Evolutionary conservation across 257 asterid species (phyloP), one percentile per base, ranked within the genome.

Genomic region (Coffea eugenioides): DNA sequence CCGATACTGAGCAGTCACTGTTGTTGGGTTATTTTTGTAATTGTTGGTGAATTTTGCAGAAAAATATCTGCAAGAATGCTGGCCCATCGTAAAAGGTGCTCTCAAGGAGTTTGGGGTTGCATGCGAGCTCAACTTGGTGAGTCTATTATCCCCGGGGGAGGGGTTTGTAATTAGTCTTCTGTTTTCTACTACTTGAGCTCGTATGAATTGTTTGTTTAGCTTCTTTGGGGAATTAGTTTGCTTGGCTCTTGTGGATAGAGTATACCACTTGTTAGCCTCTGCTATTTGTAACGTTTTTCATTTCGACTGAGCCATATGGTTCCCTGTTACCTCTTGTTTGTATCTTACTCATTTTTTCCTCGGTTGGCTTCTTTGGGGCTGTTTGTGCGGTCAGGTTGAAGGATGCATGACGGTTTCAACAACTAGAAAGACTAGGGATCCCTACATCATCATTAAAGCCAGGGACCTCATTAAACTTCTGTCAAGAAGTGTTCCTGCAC

Each of bases 401-500:
- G 98, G 98, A 62, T 85, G 91, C 88, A 95, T 95, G 98, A 88
- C 95, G 25, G 98, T 93, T 80, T 87, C 97, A 54, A 95, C 98
- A 77, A 93, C 97, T 64, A 86, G 91, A 81, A 93, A 95, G 83
- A 93, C 98, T 23, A 87, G 88, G 87, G 98, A 95, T 83, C 98
- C 98, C 71, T 95, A 86, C 85, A 90, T 91, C 73, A 89, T 95
- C 18, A 67, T 95, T 0, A 95, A 95, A 90, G 97, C 98, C 80
- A 90, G 98, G 83, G 98, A 95, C 84, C 95, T 95, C 76, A 88
- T 95, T 54, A 95, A 92, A 83, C 98, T 95, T 80, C 81, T 95
- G 79, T 95, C 98, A 56, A 88, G 98, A 89, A 95, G 98, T 85
- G 97, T 95, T 83, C 98, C 98, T 80, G 97, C 97, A 75, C 93